phyloP scores from a whole-genome alignment of 2,329 filamentous ascomycete species.

The Botrytis fragariae region DNA sequence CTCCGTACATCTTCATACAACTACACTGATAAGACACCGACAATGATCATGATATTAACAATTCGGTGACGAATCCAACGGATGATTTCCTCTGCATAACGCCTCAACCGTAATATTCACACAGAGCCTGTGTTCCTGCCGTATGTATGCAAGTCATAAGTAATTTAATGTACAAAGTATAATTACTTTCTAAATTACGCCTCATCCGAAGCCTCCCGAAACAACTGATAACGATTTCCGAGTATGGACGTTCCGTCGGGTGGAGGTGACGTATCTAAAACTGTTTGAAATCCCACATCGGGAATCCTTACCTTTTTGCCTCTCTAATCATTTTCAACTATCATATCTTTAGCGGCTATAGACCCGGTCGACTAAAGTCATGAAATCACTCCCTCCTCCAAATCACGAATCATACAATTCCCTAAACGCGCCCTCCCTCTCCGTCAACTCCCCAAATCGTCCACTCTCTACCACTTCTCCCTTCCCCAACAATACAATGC shows the following conservation, averaged over 20 bases:
- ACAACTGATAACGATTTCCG: neutral
- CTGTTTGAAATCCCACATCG: neutral
- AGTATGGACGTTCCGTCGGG: neutral
- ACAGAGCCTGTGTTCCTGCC: neutral
- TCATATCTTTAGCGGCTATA: neutral
- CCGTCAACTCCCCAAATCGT: conserved; percentile 2
- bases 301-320: neutral
- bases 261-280: neutral
- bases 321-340: neutral
- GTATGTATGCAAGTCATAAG: neutral
- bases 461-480: conserved; percentile 16
- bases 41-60: neutral
- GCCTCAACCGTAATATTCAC: neutral
- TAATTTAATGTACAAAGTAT: neutral
- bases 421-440: conserved; percentile 38
- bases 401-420: conserved; percentile 26
- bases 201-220: neutral
- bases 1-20: neutral
- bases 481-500: conserved; percentile 15
- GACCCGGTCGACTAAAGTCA: neutral
- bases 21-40: conserved; percentile 1
- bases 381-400: neutral
- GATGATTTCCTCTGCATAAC: conserved; percentile 3
- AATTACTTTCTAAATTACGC: neutral
- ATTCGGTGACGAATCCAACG: neutral